Evolutionary conservation across 352 stramenopile species (phyloP).

Genomic region (Phytophthora meadii): DNA sequence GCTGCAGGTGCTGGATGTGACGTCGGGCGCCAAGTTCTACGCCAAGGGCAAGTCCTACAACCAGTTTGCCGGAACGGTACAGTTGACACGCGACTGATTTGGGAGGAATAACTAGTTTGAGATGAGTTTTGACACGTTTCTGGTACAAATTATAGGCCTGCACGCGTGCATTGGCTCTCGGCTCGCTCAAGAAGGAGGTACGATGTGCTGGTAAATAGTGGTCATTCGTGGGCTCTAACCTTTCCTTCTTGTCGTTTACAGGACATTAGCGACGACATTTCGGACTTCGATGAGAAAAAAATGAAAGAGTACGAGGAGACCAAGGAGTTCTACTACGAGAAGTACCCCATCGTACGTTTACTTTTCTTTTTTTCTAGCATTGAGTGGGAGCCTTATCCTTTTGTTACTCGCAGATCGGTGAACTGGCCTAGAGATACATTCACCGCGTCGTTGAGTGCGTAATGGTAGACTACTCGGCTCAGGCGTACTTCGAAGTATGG

Average conservation of each 20-base stretch:
- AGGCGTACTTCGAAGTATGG: neutral
- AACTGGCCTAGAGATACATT: slow-evolving; percentile 38
- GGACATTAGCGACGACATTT: slow-evolving; percentile 78
- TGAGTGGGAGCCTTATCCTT: slow-evolving; percentile 1
- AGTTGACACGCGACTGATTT: slow-evolving; percentile 8
- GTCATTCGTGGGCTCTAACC: too few species aligned
- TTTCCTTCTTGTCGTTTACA: slow-evolving; percentile 21
- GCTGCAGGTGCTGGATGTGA: slow-evolving; percentile 73
- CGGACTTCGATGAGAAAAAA: slow-evolving; percentile 73
- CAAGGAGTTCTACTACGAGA: slow-evolving; percentile 83
- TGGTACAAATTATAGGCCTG: slow-evolving; percentile 49
- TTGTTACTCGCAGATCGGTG: slow-evolving; percentile 48
- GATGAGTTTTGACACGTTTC: slow-evolving; percentile 13
- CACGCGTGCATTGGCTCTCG: slow-evolving; percentile 73
- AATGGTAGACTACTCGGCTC: slow-evolving; percentile 11
- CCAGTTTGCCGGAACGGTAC: slow-evolving; percentile 75
- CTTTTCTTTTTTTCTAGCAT: neutral
- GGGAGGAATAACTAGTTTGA: neutral
- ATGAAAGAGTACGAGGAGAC: slow-evolving; percentile 68
- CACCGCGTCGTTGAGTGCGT: neutral
- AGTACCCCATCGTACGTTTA: slow-evolving; percentile 83
- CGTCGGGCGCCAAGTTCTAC: slow-evolving; percentile 78
- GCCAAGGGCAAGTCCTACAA: slow-evolving; percentile 73
- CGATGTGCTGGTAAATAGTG: neutral
- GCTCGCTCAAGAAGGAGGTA: slow-evolving; percentile 77